Evolutionary conservation across 1,284 basidiomycete species (phyloP).

Genomic region (Erythrobasidium hasegawianum): DNA sequence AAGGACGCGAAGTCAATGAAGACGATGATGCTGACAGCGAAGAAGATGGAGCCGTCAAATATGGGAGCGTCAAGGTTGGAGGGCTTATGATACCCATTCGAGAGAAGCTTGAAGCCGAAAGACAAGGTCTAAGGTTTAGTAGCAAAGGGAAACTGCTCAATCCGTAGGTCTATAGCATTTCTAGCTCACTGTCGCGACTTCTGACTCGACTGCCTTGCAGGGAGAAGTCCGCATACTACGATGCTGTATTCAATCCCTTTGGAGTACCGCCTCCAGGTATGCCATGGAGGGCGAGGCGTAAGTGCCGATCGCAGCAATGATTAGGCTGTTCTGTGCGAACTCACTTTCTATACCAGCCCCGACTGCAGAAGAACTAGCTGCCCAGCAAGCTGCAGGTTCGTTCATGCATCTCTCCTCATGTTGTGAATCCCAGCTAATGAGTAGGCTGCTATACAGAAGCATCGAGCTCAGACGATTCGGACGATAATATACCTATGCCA

Average conservation of each 20-base stretch:
- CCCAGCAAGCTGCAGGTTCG: conserved; percentile 35
- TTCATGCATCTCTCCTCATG: background rate
- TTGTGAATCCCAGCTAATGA: no score
- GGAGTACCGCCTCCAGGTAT: conserved; percentile 95
- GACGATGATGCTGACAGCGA: conserved; percentile 7
- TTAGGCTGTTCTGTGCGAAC: conserved; percentile 10
- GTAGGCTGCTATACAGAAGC: background rate
- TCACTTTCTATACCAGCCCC: conserved; percentile 40
- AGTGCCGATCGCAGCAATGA: conserved; percentile 3
- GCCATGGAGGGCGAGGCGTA: conserved; percentile 74
- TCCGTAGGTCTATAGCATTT: conserved; percentile 23
- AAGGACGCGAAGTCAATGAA: conserved; percentile 1
- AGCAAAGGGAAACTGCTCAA: conserved; percentile 61
- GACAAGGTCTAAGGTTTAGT: conserved; percentile 58
- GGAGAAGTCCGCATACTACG: conserved; percentile 77
- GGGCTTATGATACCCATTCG: conserved; percentile 11
- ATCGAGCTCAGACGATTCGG: conserved; percentile 9
- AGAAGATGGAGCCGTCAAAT: conserved; percentile 13
- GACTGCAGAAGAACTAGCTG: conserved; percentile 39
- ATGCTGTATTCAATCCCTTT: conserved; percentile 86
- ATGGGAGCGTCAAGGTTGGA: conserved; percentile 9
- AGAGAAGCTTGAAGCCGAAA: conserved; percentile 29
- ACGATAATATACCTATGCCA: conserved; percentile 69
- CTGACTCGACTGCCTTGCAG: background rate
- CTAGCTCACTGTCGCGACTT: conserved; percentile 25